phyloP scores from a whole-genome alignment of 1,284 basidiomycete species.

The Irpex rosettiformis region DNA sequence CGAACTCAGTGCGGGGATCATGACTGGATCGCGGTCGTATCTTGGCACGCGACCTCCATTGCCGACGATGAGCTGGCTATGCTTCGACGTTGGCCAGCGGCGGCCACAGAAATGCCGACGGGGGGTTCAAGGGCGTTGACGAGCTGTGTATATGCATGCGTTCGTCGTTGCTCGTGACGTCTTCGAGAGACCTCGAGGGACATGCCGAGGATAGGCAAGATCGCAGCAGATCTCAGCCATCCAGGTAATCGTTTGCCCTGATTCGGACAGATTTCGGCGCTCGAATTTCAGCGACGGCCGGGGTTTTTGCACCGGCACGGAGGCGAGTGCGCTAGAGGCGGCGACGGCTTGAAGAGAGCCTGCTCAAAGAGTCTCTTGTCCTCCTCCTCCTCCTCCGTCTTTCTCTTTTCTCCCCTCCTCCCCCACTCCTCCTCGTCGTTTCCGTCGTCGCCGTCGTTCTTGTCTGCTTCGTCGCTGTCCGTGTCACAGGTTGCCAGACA shows the following conservation, averaged over 20 bases:
- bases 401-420: conserved; percentile 3
- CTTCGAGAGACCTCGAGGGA: background rate
- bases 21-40: no score
- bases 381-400: background rate
- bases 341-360: background rate
- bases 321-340: background rate
- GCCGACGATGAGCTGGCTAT: background rate
- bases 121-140: no score
- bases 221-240: background rate
- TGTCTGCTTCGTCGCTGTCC: background rate
- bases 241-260: background rate
- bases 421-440: conserved; percentile 4
- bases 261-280: background rate
- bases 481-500: conserved; percentile 8
- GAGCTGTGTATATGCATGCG: background rate
- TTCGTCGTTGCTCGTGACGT: background rate
- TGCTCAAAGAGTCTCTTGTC: background rate
- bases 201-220: no score
- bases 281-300: background rate
- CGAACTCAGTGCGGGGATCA: background rate
- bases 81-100: no score
- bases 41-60: background rate
- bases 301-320: background rate
- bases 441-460: conserved; percentile 2
- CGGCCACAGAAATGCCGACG: background rate